Base-by-base conservation (phyloP, 306 rosid genomes). In the Gastrolobium villosum region DNA sequence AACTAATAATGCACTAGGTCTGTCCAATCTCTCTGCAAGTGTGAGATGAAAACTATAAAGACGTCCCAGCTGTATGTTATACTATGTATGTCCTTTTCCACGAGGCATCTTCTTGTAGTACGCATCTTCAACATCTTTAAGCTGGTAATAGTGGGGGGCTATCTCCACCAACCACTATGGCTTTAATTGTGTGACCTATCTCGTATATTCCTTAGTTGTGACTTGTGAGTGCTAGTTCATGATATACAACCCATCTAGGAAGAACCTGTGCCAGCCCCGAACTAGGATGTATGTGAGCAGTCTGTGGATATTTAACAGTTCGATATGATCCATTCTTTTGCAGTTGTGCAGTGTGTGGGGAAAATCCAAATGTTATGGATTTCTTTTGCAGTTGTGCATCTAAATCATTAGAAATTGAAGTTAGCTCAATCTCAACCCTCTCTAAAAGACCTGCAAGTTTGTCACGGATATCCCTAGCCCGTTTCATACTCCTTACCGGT, bases 401-500 rank as follows among this genome's bases (percentile, higher is more conserved):
- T 15, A 85, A 85, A 70, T 95, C 98, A 75, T 48, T 75, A 1
- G 61, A 11, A 84, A 87, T 88, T 37, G 99, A 85, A 57, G 90
- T 84, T 10, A 86, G 53, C 83, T 95, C 97, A 11, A 95, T 95
- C 86, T 91, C 98, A 44, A 95, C 98, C 91, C 99, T 87, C 84
- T 95, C 98, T 74, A 95, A 49, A 13, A 95, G 90, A 62, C 98
- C 97, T 78, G 91, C 93, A 11, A 95, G 99, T 86, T 95, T 97
- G 86, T 93, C 99, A 54, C 98, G 91, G 31, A 93, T 67, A 86
- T 95, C 99, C 85, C 97, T 89, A 1, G 98, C 99, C 70, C 90
- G 97, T 82, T 93, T 95, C 98, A 95, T 95, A 80, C 99, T 93
- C 84, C 99, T 91, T 63, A 93, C 97, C 98, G 93, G 99, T 72